Conservation (phyloP, 225 moss, liverwort and hornwort species). For the Pseudoscleropodium purum region DNA sequence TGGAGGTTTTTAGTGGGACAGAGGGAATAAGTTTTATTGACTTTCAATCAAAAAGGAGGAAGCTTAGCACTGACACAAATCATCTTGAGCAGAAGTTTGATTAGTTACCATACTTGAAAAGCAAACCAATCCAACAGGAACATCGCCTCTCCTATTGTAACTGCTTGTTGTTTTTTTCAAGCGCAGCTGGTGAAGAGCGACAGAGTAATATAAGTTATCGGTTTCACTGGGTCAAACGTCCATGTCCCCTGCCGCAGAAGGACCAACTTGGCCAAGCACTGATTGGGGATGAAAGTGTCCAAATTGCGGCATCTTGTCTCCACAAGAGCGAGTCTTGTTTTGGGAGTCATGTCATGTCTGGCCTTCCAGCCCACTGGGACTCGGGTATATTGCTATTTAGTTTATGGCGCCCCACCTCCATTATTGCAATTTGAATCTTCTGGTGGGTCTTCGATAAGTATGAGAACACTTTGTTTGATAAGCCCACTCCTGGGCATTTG, state of each 20-base stretch:
- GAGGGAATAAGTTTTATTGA: no score
- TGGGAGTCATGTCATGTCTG: background rate
- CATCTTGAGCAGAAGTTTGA: background rate
- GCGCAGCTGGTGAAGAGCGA: background rate
- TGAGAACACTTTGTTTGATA: no score
- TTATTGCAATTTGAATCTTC: constrained; percentile 10
- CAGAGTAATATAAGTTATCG: background rate
- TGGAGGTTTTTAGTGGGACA: no score
- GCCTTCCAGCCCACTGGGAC: background rate
- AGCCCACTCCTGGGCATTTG: background rate
- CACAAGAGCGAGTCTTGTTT: background rate
- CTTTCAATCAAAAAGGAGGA: no score
- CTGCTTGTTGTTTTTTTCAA: background rate
- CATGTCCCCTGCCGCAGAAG: background rate
- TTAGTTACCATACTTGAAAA: background rate
- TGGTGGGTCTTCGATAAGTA: background rate
- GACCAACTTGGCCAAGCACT: background rate
- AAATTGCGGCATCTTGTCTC: background rate
- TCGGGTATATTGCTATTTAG: background rate
- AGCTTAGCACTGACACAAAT: background rate
- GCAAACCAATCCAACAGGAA: background rate
- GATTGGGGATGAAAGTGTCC: background rate
- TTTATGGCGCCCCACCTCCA: background rate
- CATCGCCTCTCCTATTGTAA: background rate
- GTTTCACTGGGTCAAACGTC: background rate